Conservation (phyloP, 495 filamentous ascomycete species). For the Neurospora sp. region DNA sequence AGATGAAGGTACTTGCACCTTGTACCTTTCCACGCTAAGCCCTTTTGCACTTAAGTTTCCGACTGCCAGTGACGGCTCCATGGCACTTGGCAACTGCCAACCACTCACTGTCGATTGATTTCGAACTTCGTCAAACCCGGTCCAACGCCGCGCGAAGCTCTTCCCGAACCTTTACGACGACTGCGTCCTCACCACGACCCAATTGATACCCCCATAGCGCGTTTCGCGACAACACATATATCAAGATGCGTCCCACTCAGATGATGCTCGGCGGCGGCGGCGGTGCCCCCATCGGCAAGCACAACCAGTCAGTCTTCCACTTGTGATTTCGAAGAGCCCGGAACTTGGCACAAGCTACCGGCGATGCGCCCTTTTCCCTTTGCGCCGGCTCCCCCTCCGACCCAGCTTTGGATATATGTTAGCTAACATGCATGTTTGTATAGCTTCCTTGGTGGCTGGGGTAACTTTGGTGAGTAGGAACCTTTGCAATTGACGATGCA, state of each 20-base stretch:
- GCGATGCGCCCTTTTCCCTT: conserved; percentile 5
- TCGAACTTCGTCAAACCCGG: conserved; percentile 7
- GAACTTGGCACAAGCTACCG: conserved; percentile 3
- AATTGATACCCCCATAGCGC: conserved; percentile 22
- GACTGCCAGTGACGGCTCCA: neutral
- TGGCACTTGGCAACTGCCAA: conserved; percentile 1
- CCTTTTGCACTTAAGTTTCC: conserved; percentile 16
- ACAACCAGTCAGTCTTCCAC: conserved; percentile 55
- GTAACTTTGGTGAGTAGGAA: conserved; percentile 61
- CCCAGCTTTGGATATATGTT: neutral
- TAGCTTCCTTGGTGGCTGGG: conserved; percentile 83
- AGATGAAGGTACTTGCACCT: conserved; percentile 1
- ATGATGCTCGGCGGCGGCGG: conserved; percentile 44
- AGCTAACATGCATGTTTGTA: conserved; percentile 22
- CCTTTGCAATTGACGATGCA: neutral
- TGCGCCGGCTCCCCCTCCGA: conserved; percentile 1
- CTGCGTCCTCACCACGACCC: conserved; percentile 8
- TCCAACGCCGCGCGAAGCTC: conserved; percentile 12
- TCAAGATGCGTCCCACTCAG: conserved; percentile 56
- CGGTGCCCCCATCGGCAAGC: conserved; percentile 48
- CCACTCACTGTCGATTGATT: conserved; percentile 19
- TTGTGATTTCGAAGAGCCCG: neutral
- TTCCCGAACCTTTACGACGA: conserved; percentile 9
- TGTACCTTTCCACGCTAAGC: conserved; percentile 14
- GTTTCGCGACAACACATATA: conserved; percentile 13